Percentiles rank a stretch among this genome's conserved stretches.
Conservation (phyloP, 345 rosid species). For the Populus euphratica region DNA sequence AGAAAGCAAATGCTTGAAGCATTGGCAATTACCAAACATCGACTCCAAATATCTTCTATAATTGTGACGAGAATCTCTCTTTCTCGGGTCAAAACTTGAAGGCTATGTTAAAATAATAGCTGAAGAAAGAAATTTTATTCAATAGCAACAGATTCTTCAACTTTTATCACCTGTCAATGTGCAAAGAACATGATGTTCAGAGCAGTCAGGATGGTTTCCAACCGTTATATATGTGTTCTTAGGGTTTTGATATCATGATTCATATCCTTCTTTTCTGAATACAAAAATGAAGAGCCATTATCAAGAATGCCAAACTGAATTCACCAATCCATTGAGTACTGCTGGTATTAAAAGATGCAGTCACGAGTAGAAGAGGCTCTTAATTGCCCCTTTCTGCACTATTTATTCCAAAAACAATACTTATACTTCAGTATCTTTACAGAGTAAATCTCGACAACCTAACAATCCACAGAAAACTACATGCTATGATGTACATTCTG, state of each 20-base stretch:
- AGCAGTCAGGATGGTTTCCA: background rate
- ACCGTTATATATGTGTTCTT: background rate
- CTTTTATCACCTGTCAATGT: background rate
- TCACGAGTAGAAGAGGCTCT: constrained; percentile 1
- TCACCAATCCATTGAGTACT: background rate
- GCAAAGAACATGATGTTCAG: background rate
- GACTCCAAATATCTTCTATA: background rate
- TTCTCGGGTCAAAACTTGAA: no score
- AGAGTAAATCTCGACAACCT: background rate
- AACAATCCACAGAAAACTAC: background rate
- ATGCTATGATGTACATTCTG: background rate
- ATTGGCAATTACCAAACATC: background rate
- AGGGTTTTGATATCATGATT: background rate
- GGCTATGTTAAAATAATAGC: background rate
- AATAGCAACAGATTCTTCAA: background rate
- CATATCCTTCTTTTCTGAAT: background rate
- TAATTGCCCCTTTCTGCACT: background rate
- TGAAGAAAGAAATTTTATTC: background rate
- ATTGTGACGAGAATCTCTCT: background rate
- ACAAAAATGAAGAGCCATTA: background rate
- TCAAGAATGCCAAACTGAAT: background rate
- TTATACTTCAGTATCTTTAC: background rate
- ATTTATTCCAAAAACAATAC: background rate
- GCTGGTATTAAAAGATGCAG: background rate
- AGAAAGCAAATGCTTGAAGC: background rate